Conservation (phyloP, 176 grass and related monocot genomes). For the Oryza australiensis region DNA sequence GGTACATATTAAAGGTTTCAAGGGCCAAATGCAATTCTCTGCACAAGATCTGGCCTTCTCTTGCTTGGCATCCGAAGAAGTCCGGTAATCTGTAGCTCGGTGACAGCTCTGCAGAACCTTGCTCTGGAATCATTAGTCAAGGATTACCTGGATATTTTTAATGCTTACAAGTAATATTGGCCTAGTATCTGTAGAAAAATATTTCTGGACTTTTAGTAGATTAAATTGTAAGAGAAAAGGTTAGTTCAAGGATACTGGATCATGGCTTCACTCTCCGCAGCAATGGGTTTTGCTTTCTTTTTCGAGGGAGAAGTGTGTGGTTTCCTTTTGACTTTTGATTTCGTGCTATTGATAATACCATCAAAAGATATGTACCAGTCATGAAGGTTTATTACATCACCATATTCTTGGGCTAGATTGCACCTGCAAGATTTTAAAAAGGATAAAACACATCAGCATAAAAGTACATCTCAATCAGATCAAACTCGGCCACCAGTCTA, state of each 20-base stretch:
- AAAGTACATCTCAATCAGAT: not conserved
- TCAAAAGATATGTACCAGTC: constrained; percentile 91
- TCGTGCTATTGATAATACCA: constrained; percentile 38
- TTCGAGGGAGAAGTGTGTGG: constrained; percentile 49
- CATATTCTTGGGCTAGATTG: constrained; percentile 89
- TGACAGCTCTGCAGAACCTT: constrained; percentile 87
- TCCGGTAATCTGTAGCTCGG: constrained; percentile 73
- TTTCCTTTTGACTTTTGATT: constrained; percentile 52
- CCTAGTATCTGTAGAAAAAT: not conserved
- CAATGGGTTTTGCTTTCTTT: constrained; percentile 58
- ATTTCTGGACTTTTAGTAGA: not conserved
- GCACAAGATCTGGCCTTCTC: constrained; percentile 81
- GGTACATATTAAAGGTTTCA: constrained; percentile 24
- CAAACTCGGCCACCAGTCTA: not conserved
- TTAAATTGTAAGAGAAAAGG: not conserved
- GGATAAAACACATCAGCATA: constrained; percentile 8
- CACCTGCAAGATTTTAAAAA: constrained; percentile 52
- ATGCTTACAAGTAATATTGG: not conserved
- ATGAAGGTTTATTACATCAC: constrained; percentile 86
- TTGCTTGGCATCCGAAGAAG: constrained; percentile 85
- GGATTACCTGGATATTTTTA: constrained; percentile 37
- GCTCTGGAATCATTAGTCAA: constrained; percentile 56
- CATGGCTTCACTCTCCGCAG: constrained; percentile 52
- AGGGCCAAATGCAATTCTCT: constrained; percentile 87
- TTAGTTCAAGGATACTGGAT: constrained; percentile 76